Evolutionary conservation across 208 protist species (phyloP).

Genomic region (Trypanosoma caninum): DNA sequence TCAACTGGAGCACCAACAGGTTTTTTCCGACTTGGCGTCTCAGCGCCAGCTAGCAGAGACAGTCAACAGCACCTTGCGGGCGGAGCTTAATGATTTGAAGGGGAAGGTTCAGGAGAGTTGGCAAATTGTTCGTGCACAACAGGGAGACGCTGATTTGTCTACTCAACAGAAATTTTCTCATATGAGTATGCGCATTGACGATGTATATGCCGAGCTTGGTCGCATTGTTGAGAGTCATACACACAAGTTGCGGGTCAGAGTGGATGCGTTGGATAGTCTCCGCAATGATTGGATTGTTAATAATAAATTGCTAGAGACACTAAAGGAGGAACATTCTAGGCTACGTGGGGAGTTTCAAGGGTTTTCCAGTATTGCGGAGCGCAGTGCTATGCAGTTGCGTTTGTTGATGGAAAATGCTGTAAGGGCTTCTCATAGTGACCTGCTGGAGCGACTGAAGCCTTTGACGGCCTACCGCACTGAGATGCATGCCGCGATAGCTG

Average conservation of each 20-base stretch:
- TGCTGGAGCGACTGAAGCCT: constrained; percentile 71
- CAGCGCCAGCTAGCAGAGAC: constrained; percentile 68
- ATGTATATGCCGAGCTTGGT: constrained; percentile 29
- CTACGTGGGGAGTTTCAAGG: constrained; percentile 45
- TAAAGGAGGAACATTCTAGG: constrained; percentile 36
- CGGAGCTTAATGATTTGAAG: constrained; percentile 61
- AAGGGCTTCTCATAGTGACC: constrained; percentile 61
- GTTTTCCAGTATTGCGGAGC: constrained; percentile 48
- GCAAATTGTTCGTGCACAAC: constrained; percentile 24
- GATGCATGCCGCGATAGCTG: constrained; percentile 56
- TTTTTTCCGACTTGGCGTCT: constrained; percentile 67
- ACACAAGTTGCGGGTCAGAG: constrained; percentile 1
- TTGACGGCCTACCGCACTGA: constrained; percentile 37
- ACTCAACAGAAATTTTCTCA: constrained; percentile 43
- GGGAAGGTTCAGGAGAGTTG: constrained; percentile 38
- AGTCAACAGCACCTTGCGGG: constrained; percentile 73
- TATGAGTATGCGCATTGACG: constrained; percentile 15
- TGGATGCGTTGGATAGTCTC: constrained; percentile 31
- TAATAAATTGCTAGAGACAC: constrained; percentile 22
- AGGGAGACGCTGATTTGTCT: constrained; percentile 24
- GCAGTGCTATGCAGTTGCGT: constrained; percentile 46
- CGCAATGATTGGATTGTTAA: constrained; percentile 28
- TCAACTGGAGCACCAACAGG: constrained; percentile 49
- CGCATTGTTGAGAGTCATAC: constrained; percentile 8
- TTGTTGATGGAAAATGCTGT: constrained; percentile 62